Evolutionary conservation across 805 yeast species (phyloP).

Genomic region (Scheffersomyces ergatensis): DNA sequence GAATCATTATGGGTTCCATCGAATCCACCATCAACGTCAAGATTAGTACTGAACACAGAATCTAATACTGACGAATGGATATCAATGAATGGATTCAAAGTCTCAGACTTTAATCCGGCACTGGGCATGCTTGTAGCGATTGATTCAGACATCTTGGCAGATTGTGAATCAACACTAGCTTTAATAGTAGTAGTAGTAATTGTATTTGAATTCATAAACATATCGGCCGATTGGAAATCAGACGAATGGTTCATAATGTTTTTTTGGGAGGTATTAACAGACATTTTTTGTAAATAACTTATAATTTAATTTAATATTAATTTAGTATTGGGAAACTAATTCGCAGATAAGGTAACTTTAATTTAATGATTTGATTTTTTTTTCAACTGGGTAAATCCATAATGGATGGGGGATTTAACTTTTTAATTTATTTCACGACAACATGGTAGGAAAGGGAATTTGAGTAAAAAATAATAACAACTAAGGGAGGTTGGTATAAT

Average conservation of each 20-base stretch:
- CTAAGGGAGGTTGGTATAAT: no score
- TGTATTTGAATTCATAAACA: neutral
- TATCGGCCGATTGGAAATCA: neutral
- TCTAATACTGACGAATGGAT: constrained; percentile 52
- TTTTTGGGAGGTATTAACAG: neutral
- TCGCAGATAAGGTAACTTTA: no score
- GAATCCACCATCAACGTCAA: constrained; percentile 23
- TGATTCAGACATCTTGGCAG: neutral
- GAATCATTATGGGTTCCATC: constrained; percentile 24
- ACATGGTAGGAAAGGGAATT: neutral
- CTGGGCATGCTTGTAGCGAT: neutral
- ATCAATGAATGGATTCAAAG: neutral
- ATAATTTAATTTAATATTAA: no score
- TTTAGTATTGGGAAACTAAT: no score
- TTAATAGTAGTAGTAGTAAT: neutral
- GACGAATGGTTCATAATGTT: neutral
- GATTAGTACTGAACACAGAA: constrained; percentile 44
- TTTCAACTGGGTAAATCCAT: neutral
- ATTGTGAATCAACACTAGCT: neutral
- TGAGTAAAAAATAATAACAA: no score
- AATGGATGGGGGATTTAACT: neutral
- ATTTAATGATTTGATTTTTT: no score
- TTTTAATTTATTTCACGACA: neutral
- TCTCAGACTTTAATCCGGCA: neutral
- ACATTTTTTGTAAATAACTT: neutral